These are phyloP conservation scores for Lantana camara DNA, from an alignment of 257 asterid species.

Conservation along the genomic window DNA sequence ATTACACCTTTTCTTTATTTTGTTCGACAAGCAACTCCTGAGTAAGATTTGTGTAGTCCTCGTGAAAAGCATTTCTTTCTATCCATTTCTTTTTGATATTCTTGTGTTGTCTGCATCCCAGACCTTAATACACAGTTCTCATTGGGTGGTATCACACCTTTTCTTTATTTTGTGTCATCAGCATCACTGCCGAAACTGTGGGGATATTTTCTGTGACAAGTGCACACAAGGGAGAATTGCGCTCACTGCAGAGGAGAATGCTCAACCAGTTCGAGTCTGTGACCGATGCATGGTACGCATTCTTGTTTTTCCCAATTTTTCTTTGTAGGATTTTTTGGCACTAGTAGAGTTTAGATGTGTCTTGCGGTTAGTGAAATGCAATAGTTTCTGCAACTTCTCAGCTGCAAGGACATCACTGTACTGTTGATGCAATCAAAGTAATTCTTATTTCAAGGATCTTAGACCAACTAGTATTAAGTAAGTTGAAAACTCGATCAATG, in stretches of 20 bases:
- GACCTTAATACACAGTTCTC: constrained; percentile 20
- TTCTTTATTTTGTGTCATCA: constrained; percentile 38
- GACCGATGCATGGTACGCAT: constrained; percentile 84
- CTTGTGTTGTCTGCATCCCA: constrained; percentile 15
- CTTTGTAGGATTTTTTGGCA: background rate
- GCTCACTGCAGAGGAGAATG: constrained; percentile 76
- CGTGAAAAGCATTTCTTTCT: background rate
- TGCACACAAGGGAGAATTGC: constrained; percentile 95
- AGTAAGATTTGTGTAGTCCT: background rate
- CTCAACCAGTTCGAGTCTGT: constrained; percentile 93
- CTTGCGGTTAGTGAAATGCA: background rate
- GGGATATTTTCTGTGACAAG: constrained; percentile 94
- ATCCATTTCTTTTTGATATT: constrained; percentile 8
- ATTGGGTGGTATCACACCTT: constrained; percentile 18
- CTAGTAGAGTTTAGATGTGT: background rate
- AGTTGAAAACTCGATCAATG: background rate
- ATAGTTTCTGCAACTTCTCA: background rate
- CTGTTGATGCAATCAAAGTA: background rate
- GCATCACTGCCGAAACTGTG: constrained; percentile 95
- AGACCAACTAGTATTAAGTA: background rate
- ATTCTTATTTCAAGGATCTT: constrained; percentile 8
- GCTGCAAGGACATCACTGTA: background rate
- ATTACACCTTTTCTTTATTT: constrained; percentile 21
- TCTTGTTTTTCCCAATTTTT: background rate
- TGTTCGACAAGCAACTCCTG: background rate